These are phyloP conservation scores for Candida anutae DNA, from an alignment of 1,139 yeast species.

Conservation along the genomic window DNA sequence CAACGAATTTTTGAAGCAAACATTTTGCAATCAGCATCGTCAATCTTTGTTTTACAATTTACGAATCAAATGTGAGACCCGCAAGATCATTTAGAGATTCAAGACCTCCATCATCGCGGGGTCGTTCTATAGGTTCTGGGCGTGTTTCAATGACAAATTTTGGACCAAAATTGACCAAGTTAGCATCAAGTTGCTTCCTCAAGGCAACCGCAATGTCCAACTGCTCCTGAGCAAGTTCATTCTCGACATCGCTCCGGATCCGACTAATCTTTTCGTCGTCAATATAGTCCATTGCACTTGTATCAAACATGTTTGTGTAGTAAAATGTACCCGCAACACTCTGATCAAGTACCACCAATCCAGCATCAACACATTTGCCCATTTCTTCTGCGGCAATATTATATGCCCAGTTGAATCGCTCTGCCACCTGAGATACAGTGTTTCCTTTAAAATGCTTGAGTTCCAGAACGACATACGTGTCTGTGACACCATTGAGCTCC, in stretches of 20 bases:
- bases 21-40: too few species aligned
- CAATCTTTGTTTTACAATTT: too few species aligned
- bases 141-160: slow-evolving; percentile 11
- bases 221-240: slow-evolving; percentile 15
- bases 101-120: too few species aligned
- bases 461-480: slow-evolving; percentile 15
- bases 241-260: slow-evolving; percentile 7
- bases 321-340: slow-evolving; percentile 52
- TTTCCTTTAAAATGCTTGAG: slow-evolving; percentile 24
- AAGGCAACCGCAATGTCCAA: slow-evolving; percentile 10
- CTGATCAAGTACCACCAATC: slow-evolving; percentile 59
- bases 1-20: too few species aligned
- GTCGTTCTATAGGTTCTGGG: background rate
- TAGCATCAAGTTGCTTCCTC: slow-evolving; percentile 8
- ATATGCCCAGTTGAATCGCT: slow-evolving; percentile 52
- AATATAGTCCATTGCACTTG: slow-evolving; percentile 1
- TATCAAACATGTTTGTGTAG: slow-evolving; percentile 27
- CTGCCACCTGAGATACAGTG: slow-evolving; percentile 32
- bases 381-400: slow-evolving; percentile 64
- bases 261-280: slow-evolving; percentile 8
- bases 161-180: slow-evolving; percentile 14
- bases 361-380: slow-evolving; percentile 49
- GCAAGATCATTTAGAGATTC: too few species aligned
- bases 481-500: slow-evolving; percentile 13
- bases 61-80: too few species aligned